Conservation (phyloP, 2,329 filamentous ascomycete species). For the Fusarium fracticaudum region DNA sequence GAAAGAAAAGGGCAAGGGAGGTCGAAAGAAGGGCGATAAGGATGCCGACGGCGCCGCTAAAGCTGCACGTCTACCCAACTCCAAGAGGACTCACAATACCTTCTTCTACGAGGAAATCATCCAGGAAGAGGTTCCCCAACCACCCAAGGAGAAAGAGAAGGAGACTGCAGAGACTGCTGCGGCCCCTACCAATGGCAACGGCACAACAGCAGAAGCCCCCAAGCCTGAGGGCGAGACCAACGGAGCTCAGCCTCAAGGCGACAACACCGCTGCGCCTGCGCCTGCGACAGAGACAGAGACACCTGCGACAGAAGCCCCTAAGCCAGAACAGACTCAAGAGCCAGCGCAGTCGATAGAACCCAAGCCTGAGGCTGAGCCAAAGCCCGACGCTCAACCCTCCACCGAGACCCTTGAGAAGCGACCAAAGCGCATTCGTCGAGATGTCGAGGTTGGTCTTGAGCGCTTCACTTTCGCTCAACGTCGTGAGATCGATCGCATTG, state of each 20-base stretch:
- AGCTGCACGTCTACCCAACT: conserved; percentile 72
- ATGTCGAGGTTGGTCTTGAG: conserved; percentile 82
- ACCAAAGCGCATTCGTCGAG: conserved; percentile 67
- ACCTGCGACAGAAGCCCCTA: conserved; percentile 36
- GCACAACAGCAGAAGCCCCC: conserved; percentile 25
- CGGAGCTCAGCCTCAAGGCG: conserved; percentile 19
- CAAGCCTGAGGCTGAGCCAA: conserved; percentile 27
- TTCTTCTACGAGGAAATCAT: conserved; percentile 79
- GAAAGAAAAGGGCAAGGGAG: conserved; percentile 70
- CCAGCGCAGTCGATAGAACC: conserved; percentile 34
- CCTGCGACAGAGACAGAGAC: not conserved
- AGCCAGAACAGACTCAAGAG: conserved; percentile 38
- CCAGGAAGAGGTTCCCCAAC: conserved; percentile 59
- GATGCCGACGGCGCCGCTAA: conserved; percentile 66
- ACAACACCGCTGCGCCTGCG: not conserved
- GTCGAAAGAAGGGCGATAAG: conserved; percentile 62
- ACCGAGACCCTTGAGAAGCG: conserved; percentile 54
- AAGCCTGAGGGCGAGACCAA: conserved; percentile 26
- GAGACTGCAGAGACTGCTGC: conserved; percentile 26
- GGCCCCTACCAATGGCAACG: conserved; percentile 31
- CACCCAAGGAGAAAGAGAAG: conserved; percentile 49
- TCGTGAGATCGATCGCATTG: conserved; percentile 82
- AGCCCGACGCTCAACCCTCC: conserved; percentile 33
- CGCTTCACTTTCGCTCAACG: conserved; percentile 76
- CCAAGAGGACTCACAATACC: conserved; percentile 72